Percentiles rank a stretch among this genome's conserved stretches.
These are phyloP conservation scores for Ormosia semicastrata DNA, from an alignment of 306 rosid genomes.

Conservation along the genomic window DNA sequence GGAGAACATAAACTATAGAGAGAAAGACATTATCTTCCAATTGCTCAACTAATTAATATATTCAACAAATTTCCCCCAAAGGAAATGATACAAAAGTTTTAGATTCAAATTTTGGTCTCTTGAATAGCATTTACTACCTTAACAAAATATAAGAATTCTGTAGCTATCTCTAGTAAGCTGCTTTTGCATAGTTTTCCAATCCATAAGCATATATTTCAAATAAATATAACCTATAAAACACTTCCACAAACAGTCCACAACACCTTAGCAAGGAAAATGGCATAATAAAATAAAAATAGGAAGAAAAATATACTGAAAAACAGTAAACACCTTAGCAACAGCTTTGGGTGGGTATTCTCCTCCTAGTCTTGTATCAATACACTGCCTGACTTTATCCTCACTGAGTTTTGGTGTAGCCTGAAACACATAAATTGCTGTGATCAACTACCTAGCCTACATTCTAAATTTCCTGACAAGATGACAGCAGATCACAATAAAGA, in stretches of 20 bases:
- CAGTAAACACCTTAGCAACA: conserved; percentile 73
- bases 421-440: conserved; percentile 25
- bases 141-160: conserved; percentile 1
- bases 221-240: conserved; percentile 3
- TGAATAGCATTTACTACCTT: conserved; percentile 4
- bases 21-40: not conserved
- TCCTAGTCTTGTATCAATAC: conserved; percentile 79
- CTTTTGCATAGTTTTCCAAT: conserved; percentile 13
- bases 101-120: not conserved
- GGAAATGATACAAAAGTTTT: not conserved
- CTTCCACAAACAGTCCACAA: not conserved
- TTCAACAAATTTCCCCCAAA: not conserved
- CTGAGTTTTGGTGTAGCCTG: conserved; percentile 98
- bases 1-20: not conserved
- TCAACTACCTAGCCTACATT: conserved; percentile 33
- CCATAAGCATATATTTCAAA: conserved; percentile 20
- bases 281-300: not conserved
- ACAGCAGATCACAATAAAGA: conserved; percentile 5
- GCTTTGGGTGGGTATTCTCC: conserved; percentile 94
- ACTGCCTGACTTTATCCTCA: conserved; percentile 90
- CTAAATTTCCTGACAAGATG: not conserved
- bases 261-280: conserved; percentile 10
- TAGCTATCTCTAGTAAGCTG: not conserved
- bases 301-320: not conserved
- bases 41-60: conserved; percentile 1